phyloP scores from a whole-genome alignment of 495 filamentous ascomycete species.

The Penicillium macrosclerotiorum region DNA sequence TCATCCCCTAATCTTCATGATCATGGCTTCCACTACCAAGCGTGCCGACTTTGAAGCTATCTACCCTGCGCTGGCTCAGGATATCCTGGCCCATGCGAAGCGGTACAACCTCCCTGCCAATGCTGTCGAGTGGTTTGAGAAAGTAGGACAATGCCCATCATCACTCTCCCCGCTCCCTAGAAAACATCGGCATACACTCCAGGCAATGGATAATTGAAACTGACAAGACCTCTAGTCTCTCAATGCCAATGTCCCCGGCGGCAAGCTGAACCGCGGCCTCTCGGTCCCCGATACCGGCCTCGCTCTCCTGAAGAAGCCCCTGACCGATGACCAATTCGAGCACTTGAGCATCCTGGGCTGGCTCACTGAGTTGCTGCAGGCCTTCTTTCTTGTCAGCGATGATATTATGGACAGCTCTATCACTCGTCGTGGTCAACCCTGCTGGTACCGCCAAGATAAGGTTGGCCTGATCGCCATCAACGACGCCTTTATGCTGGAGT shows the following conservation, averaged over 20 bases:
- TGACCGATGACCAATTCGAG: constrained; percentile 80
- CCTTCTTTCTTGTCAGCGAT: constrained; percentile 97
- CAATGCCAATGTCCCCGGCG: constrained; percentile 81
- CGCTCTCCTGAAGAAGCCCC: constrained; percentile 68
- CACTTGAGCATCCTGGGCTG: constrained; percentile 82
- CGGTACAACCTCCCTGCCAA: constrained; percentile 78
- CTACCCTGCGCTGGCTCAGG: constrained; percentile 77
- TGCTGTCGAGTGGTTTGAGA: constrained; percentile 82
- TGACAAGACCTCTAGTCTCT: constrained; percentile 54
- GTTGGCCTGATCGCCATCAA: constrained; percentile 97
- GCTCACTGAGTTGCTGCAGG: constrained; percentile 96
- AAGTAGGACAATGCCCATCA: constrained; percentile 52
- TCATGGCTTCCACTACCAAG: constrained; percentile 65
- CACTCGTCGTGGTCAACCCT: constrained; percentile 88
- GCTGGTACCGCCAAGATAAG: constrained; percentile 86
- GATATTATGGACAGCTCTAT: constrained; percentile 97
- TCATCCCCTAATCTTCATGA: constrained; percentile 16
- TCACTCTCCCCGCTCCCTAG: background rate
- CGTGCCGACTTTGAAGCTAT: constrained; percentile 83
- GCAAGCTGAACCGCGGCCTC: constrained; percentile 98
- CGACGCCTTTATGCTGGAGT: constrained; percentile 95
- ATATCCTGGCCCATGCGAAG: constrained; percentile 70
- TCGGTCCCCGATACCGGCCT: constrained; percentile 89
- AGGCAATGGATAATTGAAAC: background rate
- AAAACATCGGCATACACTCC: background rate